Percentiles rank a stretch among this genome's conserved stretches.
Conservation (phyloP, 2,329 filamentous ascomycete genomes). For the Tolypocladium paradoxum region DNA sequence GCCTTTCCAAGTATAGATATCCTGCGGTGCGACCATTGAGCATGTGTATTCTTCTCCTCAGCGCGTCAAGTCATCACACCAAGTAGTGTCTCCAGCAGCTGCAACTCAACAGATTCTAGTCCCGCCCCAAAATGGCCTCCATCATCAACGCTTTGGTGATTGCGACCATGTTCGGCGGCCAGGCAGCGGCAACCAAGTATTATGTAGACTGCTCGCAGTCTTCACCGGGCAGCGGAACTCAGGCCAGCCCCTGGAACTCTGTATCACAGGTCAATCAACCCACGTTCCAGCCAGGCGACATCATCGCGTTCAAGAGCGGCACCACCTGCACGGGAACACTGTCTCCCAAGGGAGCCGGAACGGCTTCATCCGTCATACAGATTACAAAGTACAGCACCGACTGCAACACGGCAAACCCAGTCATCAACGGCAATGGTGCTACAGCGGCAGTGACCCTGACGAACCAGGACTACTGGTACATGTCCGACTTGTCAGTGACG, state of each 20-base stretch:
- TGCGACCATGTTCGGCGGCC: neutral
- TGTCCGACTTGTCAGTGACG: conserved; percentile 6
- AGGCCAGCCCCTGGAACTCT: conserved; percentile 7
- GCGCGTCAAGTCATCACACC: no score
- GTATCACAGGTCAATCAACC: conserved; percentile 9
- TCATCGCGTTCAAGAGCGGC: conserved; percentile 9
- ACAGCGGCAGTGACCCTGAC: conserved; percentile 9
- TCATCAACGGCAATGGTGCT: conserved; percentile 11
- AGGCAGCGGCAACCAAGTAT: conserved; percentile 2
- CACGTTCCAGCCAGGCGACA: conserved; percentile 8
- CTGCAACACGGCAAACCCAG: conserved; percentile 2
- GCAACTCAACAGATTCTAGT: neutral
- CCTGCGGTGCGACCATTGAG: neutral
- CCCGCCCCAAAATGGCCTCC: neutral
- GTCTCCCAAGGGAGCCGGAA: conserved; percentile 10
- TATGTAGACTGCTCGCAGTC: conserved; percentile 11
- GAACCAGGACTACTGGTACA: conserved; percentile 13
- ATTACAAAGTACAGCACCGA: conserved; percentile 9
- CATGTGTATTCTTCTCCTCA: neutral
- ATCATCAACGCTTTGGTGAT: neutral
- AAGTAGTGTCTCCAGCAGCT: no score
- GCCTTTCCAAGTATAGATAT: neutral
- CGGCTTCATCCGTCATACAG: conserved; percentile 4
- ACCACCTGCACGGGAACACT: conserved; percentile 8
- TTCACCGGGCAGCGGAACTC: conserved; percentile 6